phyloP scores from a whole-genome alignment of 495 filamentous ascomycete genomes.

The Neurospora hispaniola region DNA sequence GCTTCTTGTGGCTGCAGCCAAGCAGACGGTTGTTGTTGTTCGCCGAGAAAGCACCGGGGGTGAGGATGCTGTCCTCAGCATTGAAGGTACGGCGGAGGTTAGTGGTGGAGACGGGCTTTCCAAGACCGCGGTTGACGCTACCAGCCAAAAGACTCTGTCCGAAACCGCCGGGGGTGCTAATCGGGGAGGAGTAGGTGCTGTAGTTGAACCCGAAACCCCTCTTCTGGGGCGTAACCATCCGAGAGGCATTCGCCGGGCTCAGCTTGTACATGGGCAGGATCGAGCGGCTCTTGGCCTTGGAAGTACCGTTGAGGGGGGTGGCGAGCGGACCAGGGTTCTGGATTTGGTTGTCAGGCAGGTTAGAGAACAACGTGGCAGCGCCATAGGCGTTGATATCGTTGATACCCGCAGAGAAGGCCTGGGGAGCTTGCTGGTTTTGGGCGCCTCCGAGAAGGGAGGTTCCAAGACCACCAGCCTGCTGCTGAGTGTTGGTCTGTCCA shows the following conservation, averaged over 20 bases:
- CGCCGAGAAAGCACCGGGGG: slow-evolving; percentile 74
- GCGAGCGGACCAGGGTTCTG: slow-evolving; percentile 72
- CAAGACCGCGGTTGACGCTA: slow-evolving; percentile 43
- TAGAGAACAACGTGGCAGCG: slow-evolving; percentile 65
- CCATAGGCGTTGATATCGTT: slow-evolving; percentile 74
- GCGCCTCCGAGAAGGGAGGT: slow-evolving; percentile 33
- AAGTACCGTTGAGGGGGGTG: slow-evolving; percentile 65
- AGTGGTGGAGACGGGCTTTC: slow-evolving; percentile 53
- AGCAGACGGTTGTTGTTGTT: slow-evolving; percentile 47
- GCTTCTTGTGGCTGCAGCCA: slow-evolving; percentile 66
- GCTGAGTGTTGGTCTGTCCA: slow-evolving; percentile 28
- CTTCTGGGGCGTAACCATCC: slow-evolving; percentile 72
- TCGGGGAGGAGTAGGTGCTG: slow-evolving; percentile 75
- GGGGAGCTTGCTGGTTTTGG: slow-evolving; percentile 38
- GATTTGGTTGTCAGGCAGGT: slow-evolving; percentile 49
- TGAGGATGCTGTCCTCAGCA: slow-evolving; percentile 67
- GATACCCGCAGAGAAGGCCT: slow-evolving; percentile 66
- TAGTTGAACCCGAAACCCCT: slow-evolving; percentile 81
- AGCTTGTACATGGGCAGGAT: slow-evolving; percentile 82
- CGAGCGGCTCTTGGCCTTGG: slow-evolving; percentile 60
- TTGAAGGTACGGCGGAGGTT: slow-evolving; percentile 50
- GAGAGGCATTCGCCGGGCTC: slow-evolving; percentile 65
- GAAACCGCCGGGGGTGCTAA: slow-evolving; percentile 56
- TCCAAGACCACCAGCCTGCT: slow-evolving; percentile 27
- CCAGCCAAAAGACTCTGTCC: slow-evolving; percentile 57